A percentile compares a stretch with the other conserved stretches of the same genome.
These are phyloP conservation scores for Camillea tinctor DNA, from an alignment of 2,329 filamentous ascomycete species.

Conservation along the genomic window DNA sequence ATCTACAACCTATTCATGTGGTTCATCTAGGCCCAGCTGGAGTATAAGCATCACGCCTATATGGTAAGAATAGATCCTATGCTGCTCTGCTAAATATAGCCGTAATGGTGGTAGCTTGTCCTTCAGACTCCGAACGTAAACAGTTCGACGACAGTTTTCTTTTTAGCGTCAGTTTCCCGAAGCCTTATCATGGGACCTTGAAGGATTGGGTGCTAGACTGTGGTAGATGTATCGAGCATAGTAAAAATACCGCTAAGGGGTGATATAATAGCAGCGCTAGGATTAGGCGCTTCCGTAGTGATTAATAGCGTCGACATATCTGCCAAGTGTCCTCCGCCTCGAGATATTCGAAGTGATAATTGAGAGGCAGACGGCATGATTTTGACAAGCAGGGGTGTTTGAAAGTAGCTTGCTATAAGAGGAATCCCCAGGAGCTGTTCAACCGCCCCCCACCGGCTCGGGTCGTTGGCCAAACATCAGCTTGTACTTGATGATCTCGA, in stretches of 20 bases:
- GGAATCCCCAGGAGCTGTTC: constrained; percentile 5
- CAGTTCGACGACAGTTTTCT: no score
- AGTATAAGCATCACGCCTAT: no score
- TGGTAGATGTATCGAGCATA: not conserved
- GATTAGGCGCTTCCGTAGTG: not conserved
- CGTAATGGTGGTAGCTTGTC: no score
- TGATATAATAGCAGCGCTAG: not conserved
- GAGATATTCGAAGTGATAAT: not conserved
- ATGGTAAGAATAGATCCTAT: no score
- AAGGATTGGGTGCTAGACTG: not conserved
- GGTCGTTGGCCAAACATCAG: constrained; percentile 80
- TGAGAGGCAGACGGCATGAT: not conserved
- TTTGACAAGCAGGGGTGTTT: not conserved
- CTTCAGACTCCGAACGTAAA: no score
- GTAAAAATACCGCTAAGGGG: not conserved
- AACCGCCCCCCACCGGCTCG: constrained; percentile 69
- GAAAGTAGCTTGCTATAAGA: not conserved
- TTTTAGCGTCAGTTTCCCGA: no score
- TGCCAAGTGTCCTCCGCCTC: not conserved
- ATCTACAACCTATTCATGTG: no score
- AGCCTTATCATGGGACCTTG: no score
- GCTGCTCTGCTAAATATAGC: no score
- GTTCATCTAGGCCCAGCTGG: no score
- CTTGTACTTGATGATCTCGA: constrained; percentile 86
- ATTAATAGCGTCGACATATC: not conserved